phyloP scores from a whole-genome alignment of 1,284 basidiomycete species.

The Papiliotrema flavescens region DNA sequence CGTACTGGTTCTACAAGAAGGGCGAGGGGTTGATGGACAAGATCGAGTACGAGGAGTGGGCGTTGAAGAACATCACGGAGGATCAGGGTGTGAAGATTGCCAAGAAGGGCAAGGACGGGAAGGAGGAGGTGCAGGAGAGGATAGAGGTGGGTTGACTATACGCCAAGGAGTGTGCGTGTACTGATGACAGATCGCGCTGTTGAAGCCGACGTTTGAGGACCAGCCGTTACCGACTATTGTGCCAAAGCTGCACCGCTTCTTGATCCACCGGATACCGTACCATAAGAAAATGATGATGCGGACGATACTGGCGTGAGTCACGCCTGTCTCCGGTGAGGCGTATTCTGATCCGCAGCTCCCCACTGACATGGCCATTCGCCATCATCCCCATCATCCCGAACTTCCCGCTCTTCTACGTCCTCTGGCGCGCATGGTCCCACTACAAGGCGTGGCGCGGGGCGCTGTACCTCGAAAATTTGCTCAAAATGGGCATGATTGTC shows the following conservation, averaged over 20 bases:
- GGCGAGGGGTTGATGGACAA: constrained; percentile 49
- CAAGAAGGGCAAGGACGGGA: constrained; percentile 12
- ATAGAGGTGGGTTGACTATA: constrained; percentile 28
- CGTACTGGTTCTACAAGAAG: constrained; percentile 43
- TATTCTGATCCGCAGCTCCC: constrained; percentile 22
- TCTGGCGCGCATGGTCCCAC: constrained; percentile 53
- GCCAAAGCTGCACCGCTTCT: constrained; percentile 38
- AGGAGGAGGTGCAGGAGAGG: constrained; percentile 14
- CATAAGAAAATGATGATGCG: constrained; percentile 43
- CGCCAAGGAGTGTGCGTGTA: background rate
- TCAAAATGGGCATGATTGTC: constrained; percentile 41
- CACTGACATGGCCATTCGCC: constrained; percentile 49
- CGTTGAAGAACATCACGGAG: constrained; percentile 38
- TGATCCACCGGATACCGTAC: constrained; percentile 42
- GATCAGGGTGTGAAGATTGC: constrained; percentile 34
- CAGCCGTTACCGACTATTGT: constrained; percentile 29
- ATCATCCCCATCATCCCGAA: constrained; percentile 53
- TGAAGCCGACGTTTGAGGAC: constrained; percentile 31
- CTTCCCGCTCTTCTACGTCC: constrained; percentile 52
- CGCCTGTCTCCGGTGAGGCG: background rate
- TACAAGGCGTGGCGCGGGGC: constrained; percentile 50
- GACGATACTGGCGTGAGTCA: constrained; percentile 31
- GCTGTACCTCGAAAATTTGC: constrained; percentile 36
- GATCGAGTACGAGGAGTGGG: constrained; percentile 49
- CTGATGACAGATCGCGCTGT: constrained; percentile 35